These are phyloP conservation scores for Sporopachydermia quercuum DNA, from an alignment of 805 yeast species.

Conservation along the genomic window DNA sequence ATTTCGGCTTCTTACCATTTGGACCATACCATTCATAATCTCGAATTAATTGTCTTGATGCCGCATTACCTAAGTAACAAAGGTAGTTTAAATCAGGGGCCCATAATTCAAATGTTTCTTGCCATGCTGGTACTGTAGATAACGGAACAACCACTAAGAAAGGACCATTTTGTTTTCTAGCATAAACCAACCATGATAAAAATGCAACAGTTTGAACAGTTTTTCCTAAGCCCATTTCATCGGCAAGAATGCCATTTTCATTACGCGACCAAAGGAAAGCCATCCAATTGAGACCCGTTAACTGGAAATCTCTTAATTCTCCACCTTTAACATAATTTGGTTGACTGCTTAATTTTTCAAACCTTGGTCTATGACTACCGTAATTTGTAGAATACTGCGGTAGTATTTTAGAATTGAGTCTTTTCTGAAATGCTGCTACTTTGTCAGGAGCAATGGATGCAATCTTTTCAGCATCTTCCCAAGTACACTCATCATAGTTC, in stretches of 20 bases:
- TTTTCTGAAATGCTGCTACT: constrained; percentile 68
- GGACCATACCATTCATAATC: constrained; percentile 70
- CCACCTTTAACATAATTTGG: constrained; percentile 86
- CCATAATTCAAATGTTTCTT: constrained; percentile 96
- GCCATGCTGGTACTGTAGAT: constrained; percentile 97
- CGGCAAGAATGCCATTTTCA: constrained; percentile 94
- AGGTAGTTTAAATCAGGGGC: constrained; percentile 90
- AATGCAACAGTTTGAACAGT: constrained; percentile 95
- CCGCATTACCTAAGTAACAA: constrained; percentile 84
- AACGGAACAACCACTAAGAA: constrained; percentile 92
- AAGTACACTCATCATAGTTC: constrained; percentile 89
- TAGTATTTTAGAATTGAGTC: constrained; percentile 70
- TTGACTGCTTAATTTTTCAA: constrained; percentile 74
- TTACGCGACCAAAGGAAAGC: constrained; percentile 96
- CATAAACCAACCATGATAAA: constrained; percentile 85
- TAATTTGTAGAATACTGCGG: constrained; percentile 73
- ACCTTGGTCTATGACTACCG: constrained; percentile 63
- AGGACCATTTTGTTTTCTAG: constrained; percentile 95
- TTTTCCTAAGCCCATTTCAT: constrained; percentile 98
- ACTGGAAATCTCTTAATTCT: constrained; percentile 88
- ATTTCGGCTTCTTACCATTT: constrained; percentile 55
- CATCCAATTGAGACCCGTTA: constrained; percentile 99
- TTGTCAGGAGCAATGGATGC: constrained; percentile 73
- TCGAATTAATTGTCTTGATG: constrained; percentile 68
- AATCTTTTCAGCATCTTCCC: constrained; percentile 87